Evolutionary conservation across 2,329 filamentous ascomycete genomes (phyloP), one percentile per base, ranked within the genome.

Genomic region (Phialophora macrospora): DNA sequence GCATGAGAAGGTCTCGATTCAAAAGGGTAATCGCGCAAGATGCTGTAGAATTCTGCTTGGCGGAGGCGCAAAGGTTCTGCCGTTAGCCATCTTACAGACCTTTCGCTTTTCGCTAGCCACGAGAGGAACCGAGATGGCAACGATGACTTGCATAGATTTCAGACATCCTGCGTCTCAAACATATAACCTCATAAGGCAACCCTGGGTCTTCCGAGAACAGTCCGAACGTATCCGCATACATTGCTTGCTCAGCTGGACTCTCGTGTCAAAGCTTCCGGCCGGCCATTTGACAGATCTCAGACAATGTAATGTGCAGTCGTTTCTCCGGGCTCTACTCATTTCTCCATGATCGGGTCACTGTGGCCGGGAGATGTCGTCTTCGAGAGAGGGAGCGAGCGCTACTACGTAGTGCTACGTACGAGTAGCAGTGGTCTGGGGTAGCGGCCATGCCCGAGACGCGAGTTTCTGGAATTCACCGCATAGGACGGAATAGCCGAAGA

Each of bases 401-500:
- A 34, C 8, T 17, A 41, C 38, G 5, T 2, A 5, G 38, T 4
- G 7, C 24, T 24, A 24, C 24, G 24, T 24, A 24, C 24, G 24
- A 24, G 24, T 24, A 24, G 38, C 38, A n/a, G 17, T 17, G 38
- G 22, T 49, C 56, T 49, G 44, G 56, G 56, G 56, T 59, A 59
- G 38, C 20, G 48, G 48, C 20, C 44, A 26, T 49, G 56, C 6
- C 46, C 30, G 26, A 46, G 38, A 44, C 38, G 38, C n/a, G 38
- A 26, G 48, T n/a, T 51, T n/a, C 49, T 17, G 6, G 49, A 59
- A 24, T 28, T 55, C 55, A 48, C 32, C 32, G 3, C 22, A n/a
- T 2, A 11, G 38, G 58, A 61, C 52, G 58, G 48, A 44, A 52
- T 61, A 61, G 49, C 48, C 48, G 32, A 32, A n/a, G 22, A 52